A percentile compares a stretch with the other conserved stretches of the same genome.
phyloP scores from a whole-genome alignment of 1,284 basidiomycete genomes.

The Phylloporus sp. region DNA sequence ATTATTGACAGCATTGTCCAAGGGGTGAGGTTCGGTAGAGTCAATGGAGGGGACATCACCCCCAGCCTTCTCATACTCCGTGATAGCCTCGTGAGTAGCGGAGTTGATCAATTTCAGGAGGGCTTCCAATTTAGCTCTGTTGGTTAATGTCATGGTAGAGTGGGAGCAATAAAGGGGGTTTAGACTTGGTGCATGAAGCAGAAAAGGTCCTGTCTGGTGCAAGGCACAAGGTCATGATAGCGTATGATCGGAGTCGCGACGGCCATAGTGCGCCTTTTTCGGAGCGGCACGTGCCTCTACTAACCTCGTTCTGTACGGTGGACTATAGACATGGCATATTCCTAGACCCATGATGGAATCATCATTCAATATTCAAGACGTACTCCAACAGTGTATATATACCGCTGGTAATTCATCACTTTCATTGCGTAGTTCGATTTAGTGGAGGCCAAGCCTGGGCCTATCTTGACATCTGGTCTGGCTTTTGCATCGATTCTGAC shows the following conservation, averaged over 20 bases:
- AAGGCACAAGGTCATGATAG: too few species aligned
- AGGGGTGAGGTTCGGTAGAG: conserved; percentile 26
- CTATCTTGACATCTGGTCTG: not conserved
- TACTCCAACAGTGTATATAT: not conserved
- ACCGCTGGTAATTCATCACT: not conserved
- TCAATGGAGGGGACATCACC: conserved; percentile 28
- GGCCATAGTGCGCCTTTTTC: too few species aligned
- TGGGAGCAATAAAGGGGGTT: too few species aligned
- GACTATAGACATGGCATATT: too few species aligned
- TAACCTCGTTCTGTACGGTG: too few species aligned
- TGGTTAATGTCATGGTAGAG: too few species aligned
- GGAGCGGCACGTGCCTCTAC: too few species aligned
- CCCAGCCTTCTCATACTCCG: conserved; percentile 29
- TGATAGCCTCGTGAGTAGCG: conserved; percentile 29
- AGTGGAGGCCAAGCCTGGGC: not conserved
- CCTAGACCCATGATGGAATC: too few species aligned
- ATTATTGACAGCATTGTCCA: conserved; percentile 29
- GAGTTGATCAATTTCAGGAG: conserved; percentile 32
- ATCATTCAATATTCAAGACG: too few species aligned
- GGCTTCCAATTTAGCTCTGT: conserved; percentile 27
- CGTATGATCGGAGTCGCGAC: too few species aligned
- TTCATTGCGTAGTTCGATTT: not conserved
- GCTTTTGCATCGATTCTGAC: not conserved
- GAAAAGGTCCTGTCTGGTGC: too few species aligned
- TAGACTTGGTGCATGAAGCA: too few species aligned